phyloP scores from a whole-genome alignment of 2,329 filamentous ascomycete genomes.

The Aureobasidium mangrovei region DNA sequence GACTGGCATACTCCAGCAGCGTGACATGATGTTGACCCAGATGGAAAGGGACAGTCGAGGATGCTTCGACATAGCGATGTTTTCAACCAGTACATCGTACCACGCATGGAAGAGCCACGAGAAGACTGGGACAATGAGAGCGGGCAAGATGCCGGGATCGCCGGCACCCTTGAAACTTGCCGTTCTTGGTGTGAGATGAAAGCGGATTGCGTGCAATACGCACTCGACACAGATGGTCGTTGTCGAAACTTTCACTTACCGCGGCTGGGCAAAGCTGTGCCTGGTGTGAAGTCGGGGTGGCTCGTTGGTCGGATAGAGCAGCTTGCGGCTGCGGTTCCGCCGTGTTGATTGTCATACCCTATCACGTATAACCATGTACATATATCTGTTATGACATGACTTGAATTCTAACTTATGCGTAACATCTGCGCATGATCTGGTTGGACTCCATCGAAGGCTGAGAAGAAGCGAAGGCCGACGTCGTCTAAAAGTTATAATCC shows the following conservation, averaged over 20 bases:
- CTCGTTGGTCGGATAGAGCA: too few species aligned
- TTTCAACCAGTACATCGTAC: slow-evolving; percentile 22
- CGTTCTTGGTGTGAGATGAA: slow-evolving; percentile 19
- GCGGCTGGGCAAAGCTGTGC: too few species aligned
- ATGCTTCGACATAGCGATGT: slow-evolving; percentile 21
- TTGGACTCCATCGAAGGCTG: too few species aligned
- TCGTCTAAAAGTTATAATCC: too few species aligned
- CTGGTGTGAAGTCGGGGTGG: too few species aligned
- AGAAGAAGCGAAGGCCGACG: too few species aligned
- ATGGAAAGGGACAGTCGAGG: neutral
- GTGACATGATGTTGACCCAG: neutral
- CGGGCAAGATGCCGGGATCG: slow-evolving; percentile 14
- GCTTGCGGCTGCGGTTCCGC: too few species aligned
- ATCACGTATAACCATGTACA: too few species aligned
- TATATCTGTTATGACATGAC: too few species aligned
- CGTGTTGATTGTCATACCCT: too few species aligned
- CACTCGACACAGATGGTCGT: neutral
- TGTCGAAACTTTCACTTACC: neutral
- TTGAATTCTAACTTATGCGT: too few species aligned
- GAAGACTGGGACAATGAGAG: slow-evolving; percentile 23
- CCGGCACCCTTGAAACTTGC: slow-evolving; percentile 18
- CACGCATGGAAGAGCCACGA: slow-evolving; percentile 18
- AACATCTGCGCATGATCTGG: too few species aligned
- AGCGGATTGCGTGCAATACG: slow-evolving; percentile 22
- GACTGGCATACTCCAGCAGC: neutral